Base-by-base conservation (phyloP, 163 green algal genomes). In the Prototheca wickerhamii region DNA sequence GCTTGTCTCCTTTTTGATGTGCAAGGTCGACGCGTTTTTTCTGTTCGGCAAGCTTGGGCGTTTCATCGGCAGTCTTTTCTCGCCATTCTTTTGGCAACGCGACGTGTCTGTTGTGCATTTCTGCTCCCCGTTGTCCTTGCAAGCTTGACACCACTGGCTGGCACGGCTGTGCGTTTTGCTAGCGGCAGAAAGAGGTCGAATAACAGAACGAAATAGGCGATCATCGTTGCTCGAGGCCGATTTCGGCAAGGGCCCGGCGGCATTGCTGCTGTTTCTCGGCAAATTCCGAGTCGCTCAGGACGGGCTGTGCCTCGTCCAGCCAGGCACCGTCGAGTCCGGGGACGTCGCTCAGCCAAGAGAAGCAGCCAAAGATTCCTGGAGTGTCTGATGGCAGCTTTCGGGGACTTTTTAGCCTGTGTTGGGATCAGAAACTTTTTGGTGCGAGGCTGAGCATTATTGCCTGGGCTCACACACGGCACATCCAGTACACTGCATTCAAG, bases 281-380 rank as follows among this genome's bases (percentile, higher is more conserved):
- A 60, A 42, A 35, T 5, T 8, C 28, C 30, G n/a, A 5, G 53
- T 35, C 53, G 15, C n/a, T 25, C 28, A 35, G 10, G 12, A 10
- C 53, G 15, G 29, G 28, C 10, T 12, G 18, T 5, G 6, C 12
- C 23, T 5, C 10, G 29, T 10, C 12, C 23, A 20, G 15, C 29
- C 30, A 35, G 53, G 23, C 53, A 17, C 35, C 23, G 28, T 12
- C 23, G 5, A 35, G 6, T 8, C 15, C 15, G 1, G 26, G 28
- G 10, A 21, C 15, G 53, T 21, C 29, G 26, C 23, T 21, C 20
- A 60, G 26, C 53, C 53, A 60, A 25, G 29, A 42, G 29, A 60
- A 60, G 53, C 53, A 60, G 30, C 53, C 50, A 30, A 57, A 57
- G 17, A 57, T 8, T 8, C 50, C 25, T 17, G 50, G 50, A 10